Base-by-base conservation (phyloP, 2,329 filamentous ascomycete species). In the Colletotrichum liaoningense region DNA sequence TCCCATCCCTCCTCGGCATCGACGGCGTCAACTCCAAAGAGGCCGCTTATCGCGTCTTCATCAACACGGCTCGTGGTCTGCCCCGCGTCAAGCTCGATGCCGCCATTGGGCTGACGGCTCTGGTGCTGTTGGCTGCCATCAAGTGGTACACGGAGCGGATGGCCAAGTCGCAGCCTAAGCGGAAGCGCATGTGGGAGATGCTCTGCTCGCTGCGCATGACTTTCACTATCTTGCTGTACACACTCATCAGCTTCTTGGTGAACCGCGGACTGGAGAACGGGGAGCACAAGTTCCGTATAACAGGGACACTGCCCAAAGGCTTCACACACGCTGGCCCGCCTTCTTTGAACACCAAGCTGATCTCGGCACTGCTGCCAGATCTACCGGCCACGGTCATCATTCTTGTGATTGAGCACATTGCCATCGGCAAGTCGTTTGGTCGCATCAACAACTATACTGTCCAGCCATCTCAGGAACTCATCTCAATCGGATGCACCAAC, bases 381-480 rank as follows among this genome's bases (percentile, higher is more conserved):
- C 83, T 95, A 7, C 94, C 94, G 0, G 91, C 92, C 22, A 90
- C 92, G 0, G 89, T 94, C 62, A 94, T 96, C 74, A 93, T 96
- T 22, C 84, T 95, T 22, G 87, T 95, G 19, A 94, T 96, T 68
- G 94, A 95, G 81, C 94, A 96, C 79, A 95, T 95, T 75, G 93
- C 94, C 42, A 95, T 96, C 73, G 92, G 93, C 2, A 96, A 96
- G 80, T 94, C 93, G 0, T 95, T 95, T 78, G 94, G 93, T 3
- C 88, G 93, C 74, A 87, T 94, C 74, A 94, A 94, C 84, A 94
- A 93, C 82, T 96, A 96, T 81, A 91, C 89, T 19, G 92, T 96
- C 77, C 88, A 94, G 69, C 93, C 94, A 0, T 95, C 93, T 0
- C 94, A 96, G 77, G 94, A 96, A 79, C 85, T 95, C 57, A 91